Base-by-base conservation (phyloP, 1,284 basidiomycete genomes). In the Stereum hirsutum region DNA sequence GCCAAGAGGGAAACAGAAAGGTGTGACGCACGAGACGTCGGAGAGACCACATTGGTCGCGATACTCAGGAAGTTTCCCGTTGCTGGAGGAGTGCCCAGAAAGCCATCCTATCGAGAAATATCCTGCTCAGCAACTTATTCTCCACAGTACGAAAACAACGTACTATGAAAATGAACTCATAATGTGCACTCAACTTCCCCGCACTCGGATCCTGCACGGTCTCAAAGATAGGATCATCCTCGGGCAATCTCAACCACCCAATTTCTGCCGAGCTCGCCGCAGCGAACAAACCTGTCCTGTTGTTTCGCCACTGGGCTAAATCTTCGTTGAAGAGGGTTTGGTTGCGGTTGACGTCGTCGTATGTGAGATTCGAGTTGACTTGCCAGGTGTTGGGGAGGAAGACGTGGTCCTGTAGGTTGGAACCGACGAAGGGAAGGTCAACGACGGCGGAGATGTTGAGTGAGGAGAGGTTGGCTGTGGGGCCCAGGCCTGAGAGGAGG, bases 401-500 rank as follows among this genome's bases (percentile, higher is more conserved):
- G 5, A 55, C 40, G 38, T 68, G 65, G 41, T 65, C 65, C 23
- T 63, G 63, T 19, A 69, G 46, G 51, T 69, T 66, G 48, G 62
- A 60, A 17, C 68, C 68, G 26, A 67, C 64, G 40, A 58, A 55
- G 14, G 59, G 57, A 4, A 62, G 55, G 37, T 61, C 54, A 10
- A 60, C 53, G 23, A 62, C 49, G 2, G 57, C 41, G 1, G 49
- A 48, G 40, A 67, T 63, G 17, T 60, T 59, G 33, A 57, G 52
- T 15, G 50, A 47, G 30, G 49, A 30, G 12, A 71, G 55, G 2
- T 62, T 46, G 2, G 40, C 28, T 39, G 50, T 46, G 47, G 59
- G 54, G 10, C 68, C 69, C 46, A 71, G 67, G 41, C 69, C 69
- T 6, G 65, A 68, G 19, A 71, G 59, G 54, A 69, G 61, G 25